These are phyloP conservation scores for Zopfia rhizophila DNA, from an alignment of 2,329 filamentous ascomycete species.

Conservation along the genomic window DNA sequence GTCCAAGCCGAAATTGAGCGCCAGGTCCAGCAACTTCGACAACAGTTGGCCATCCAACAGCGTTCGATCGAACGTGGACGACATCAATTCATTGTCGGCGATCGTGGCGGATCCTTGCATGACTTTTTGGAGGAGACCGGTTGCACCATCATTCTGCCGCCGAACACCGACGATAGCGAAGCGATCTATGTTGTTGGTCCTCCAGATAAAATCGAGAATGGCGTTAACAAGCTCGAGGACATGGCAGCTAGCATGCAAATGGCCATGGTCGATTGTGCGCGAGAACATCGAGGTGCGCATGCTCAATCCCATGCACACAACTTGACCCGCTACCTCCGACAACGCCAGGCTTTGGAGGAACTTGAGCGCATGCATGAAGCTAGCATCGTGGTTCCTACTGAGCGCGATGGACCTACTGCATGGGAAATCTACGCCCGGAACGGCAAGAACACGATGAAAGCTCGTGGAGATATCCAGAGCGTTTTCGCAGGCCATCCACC, in stretches of 20 bases:
- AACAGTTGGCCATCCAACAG: slow-evolving; percentile 80
- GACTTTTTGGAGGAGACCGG: slow-evolving; percentile 92
- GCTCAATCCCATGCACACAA: slow-evolving; percentile 83
- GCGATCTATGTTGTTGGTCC: slow-evolving; percentile 87
- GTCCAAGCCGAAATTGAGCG: slow-evolving; percentile 84
- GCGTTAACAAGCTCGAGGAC: slow-evolving; percentile 85
- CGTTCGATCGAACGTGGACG: slow-evolving; percentile 84
- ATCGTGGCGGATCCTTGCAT: slow-evolving; percentile 80
- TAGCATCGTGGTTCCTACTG: slow-evolving; percentile 84
- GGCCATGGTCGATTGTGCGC: slow-evolving; percentile 82
- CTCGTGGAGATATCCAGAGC: slow-evolving; percentile 77
- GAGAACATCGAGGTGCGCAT: slow-evolving; percentile 79
- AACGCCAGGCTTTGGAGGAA: slow-evolving; percentile 82
- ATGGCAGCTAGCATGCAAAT: slow-evolving; percentile 88
- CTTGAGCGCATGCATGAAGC: slow-evolving; percentile 83
- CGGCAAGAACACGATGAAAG: slow-evolving; percentile 81
- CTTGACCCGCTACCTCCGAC: slow-evolving; percentile 86
- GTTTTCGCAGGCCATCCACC: slow-evolving; percentile 80
- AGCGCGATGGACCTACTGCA: slow-evolving; percentile 74
- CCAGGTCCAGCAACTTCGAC: slow-evolving; percentile 78
- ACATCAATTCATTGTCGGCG: slow-evolving; percentile 94
- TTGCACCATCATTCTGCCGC: slow-evolving; percentile 85
- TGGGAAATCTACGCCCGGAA: slow-evolving; percentile 93
- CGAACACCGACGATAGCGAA: slow-evolving; percentile 80
- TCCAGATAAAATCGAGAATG: slow-evolving; percentile 75